A percentile compares a stretch with the other conserved stretches of the same genome.
Conservation (phyloP, 2,329 filamentous ascomycete species). For the Hypoxylon sp. region DNA sequence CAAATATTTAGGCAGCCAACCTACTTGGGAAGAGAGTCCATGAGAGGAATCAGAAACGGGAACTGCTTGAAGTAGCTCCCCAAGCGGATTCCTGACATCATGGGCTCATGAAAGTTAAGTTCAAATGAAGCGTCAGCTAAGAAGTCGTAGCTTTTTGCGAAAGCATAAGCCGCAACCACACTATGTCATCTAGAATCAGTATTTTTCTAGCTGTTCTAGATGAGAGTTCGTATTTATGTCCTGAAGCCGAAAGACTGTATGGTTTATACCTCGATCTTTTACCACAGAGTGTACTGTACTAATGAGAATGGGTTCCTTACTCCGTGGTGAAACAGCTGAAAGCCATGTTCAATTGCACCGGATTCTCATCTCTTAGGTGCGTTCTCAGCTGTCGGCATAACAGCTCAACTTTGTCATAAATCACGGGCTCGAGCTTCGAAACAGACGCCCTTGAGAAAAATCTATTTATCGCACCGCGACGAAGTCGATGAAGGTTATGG, state of each 20-base stretch:
- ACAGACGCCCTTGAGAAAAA: slow-evolving; percentile 54
- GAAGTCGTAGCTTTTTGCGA: slow-evolving; percentile 20
- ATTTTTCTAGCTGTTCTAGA: too few relatives aligned
- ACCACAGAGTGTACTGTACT: too few relatives aligned
- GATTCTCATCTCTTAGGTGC: slow-evolving; percentile 4
- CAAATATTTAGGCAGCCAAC: not conserved
- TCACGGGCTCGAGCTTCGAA: slow-evolving; percentile 34
- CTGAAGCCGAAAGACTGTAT: too few relatives aligned
- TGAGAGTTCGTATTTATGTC: too few relatives aligned
- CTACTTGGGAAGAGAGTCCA: slow-evolving; percentile 6
- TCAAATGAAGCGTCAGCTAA: slow-evolving; percentile 14
- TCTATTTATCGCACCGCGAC: slow-evolving; percentile 48
- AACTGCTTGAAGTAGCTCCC: slow-evolving; percentile 2
- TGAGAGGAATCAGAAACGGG: slow-evolving; percentile 1
- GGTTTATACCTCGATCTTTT: too few relatives aligned
- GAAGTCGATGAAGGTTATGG: slow-evolving; percentile 53
- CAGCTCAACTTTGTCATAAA: slow-evolving; percentile 26
- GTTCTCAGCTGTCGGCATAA: slow-evolving; percentile 33
- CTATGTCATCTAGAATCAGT: not conserved
- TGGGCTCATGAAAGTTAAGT: slow-evolving; percentile 4
- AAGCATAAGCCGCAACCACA: slow-evolving; percentile 19
- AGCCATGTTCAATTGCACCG: slow-evolving; percentile 16
- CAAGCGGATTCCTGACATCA: slow-evolving; percentile 5
- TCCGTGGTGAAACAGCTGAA: slow-evolving; percentile 19
- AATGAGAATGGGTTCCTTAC: slow-evolving; percentile 8